Conservation (phyloP, 2,329 filamentous ascomycete genomes). For the Colletotrichum sp. region DNA sequence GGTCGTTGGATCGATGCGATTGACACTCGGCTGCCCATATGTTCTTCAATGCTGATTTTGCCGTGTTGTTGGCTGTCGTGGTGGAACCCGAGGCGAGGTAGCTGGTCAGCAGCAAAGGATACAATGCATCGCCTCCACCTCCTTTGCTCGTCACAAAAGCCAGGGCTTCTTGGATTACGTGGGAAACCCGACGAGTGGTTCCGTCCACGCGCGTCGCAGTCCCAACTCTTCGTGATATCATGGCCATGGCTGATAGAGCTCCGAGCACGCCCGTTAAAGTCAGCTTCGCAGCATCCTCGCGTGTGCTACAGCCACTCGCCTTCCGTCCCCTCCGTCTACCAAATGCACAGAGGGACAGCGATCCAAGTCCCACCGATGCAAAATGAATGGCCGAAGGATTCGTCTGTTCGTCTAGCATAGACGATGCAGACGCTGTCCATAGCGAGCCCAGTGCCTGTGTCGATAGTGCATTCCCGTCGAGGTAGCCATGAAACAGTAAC, state of each 20-base stretch:
- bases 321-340: background rate
- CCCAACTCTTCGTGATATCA: conserved; percentile 13
- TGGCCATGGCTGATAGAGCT: conserved; percentile 31
- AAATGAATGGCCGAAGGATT: background rate
- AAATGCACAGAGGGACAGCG: background rate
- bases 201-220: background rate
- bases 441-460: background rate
- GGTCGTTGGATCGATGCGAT: background rate
- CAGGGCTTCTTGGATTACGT: conserved; percentile 12
- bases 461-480: background rate
- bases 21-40: background rate
- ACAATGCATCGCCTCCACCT: background rate
- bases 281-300: background rate
- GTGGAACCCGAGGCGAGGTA: background rate
- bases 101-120: conserved; percentile 7
- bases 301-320: background rate
- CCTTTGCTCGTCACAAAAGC: background rate
- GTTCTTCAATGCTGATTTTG: background rate
- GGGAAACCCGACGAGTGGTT: background rate
- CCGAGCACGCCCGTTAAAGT: conserved; percentile 33
- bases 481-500: background rate
- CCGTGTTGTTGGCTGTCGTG: background rate
- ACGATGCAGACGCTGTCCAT: conserved; percentile 4
- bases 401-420: background rate
- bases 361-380: background rate